Conservation (phyloP, 2,329 filamentous ascomycete genomes). For the Neonectria faginata region DNA sequence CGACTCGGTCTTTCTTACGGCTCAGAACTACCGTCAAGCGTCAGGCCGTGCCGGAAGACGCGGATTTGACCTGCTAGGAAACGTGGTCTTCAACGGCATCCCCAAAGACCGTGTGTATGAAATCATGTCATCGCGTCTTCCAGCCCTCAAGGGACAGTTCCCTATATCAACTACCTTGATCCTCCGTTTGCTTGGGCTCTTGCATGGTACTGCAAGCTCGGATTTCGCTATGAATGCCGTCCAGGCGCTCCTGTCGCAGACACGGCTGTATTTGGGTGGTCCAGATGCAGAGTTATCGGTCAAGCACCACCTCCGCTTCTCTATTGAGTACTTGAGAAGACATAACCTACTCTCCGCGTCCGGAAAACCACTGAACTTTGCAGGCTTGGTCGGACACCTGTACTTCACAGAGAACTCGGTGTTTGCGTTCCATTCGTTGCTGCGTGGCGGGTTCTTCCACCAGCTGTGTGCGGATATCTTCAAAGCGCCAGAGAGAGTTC, state of each 20-base stretch:
- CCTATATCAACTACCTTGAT: constrained; percentile 80
- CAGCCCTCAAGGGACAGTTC: constrained; percentile 82
- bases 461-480: constrained; percentile 69
- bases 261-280: constrained; percentile 77
- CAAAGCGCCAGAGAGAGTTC: constrained; percentile 59
- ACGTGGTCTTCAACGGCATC: constrained; percentile 81
- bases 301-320: constrained; percentile 82
- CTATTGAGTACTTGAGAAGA: constrained; percentile 80
- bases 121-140: constrained; percentile 78
- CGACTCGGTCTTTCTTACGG: constrained; percentile 78
- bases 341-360: constrained; percentile 71
- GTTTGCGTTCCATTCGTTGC: constrained; percentile 80
- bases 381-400: constrained; percentile 76
- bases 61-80: constrained; percentile 84
- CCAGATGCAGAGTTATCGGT: constrained; percentile 75
- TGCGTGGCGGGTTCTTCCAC: constrained; percentile 77
- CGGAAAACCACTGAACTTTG: constrained; percentile 78
- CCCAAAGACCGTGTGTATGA: constrained; percentile 70
- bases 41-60: constrained; percentile 82
- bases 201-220: constrained; percentile 74
- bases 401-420: constrained; percentile 82
- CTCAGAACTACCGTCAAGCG: constrained; percentile 81
- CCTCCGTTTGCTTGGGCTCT: constrained; percentile 73
- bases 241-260: constrained; percentile 76
- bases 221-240: constrained; percentile 71